phyloP scores from a whole-genome alignment of 2,329 filamentous ascomycete species.

The Colletotrichum sp. region DNA sequence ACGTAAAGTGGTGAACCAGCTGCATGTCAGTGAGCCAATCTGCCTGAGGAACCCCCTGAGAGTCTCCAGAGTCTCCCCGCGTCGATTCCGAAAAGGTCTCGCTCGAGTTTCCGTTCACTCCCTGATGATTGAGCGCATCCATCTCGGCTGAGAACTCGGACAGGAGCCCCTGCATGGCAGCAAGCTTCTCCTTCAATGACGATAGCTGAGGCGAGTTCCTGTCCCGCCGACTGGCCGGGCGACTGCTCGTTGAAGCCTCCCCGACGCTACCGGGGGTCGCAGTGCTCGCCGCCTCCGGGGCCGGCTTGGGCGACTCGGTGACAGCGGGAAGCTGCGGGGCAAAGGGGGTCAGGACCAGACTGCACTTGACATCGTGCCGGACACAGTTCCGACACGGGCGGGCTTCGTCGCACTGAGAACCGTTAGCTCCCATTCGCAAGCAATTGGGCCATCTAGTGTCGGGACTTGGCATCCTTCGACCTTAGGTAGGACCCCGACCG shows the following conservation, averaged over 20 bases:
- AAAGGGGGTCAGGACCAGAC: constrained; percentile 2
- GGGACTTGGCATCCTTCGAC: not conserved
- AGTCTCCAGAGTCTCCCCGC: not conserved
- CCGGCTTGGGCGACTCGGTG: constrained; percentile 7
- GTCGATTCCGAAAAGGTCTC: not conserved
- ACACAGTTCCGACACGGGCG: constrained; percentile 18
- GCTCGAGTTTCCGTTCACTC: not conserved
- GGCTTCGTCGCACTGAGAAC: constrained; percentile 10
- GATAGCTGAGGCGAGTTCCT: not conserved
- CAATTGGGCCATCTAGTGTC: not conserved
- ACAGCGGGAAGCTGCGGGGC: not conserved
- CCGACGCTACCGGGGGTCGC: constrained; percentile 5
- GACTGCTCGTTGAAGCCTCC: constrained; percentile 2
- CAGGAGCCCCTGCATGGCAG: constrained; percentile 9
- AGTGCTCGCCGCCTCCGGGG: not conserved
- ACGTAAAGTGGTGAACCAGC: constrained; percentile 12
- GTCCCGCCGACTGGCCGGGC: not conserved
- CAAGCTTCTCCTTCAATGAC: constrained; percentile 7
- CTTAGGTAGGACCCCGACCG: too few species aligned
- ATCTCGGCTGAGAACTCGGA: constrained; percentile 10
- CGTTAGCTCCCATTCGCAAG: not conserved
- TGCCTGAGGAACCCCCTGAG: not conserved
- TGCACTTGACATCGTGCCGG: constrained; percentile 17
- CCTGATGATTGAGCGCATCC: not conserved
- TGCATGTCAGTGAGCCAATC: constrained; percentile 16